These are phyloP conservation scores for Dalbergia oliveri DNA, from an alignment of 306 rosid species.

Conservation along the genomic window DNA sequence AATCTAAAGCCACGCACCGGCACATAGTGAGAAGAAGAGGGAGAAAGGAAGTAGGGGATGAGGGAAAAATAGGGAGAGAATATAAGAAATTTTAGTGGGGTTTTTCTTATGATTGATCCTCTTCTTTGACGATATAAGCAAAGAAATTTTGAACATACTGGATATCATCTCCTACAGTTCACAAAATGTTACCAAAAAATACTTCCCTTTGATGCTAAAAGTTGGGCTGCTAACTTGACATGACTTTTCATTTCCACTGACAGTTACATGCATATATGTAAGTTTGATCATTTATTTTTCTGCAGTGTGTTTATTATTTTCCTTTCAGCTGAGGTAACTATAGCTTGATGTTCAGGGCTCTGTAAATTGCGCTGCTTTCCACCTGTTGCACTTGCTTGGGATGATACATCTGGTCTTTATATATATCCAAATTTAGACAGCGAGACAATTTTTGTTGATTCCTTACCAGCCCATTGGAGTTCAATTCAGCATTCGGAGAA, in stretches of 20 bases:
- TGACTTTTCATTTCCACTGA: conserved; percentile 20
- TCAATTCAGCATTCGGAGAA: conserved; percentile 71
- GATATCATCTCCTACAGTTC: conserved; percentile 3
- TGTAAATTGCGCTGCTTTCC: conserved; percentile 98
- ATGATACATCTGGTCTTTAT: conserved; percentile 89
- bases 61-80: background rate
- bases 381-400: conserved; percentile 96
- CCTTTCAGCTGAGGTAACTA: conserved; percentile 41
- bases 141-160: background rate
- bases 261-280: conserved; percentile 13
- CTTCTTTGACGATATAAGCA: conserved; percentile 11
- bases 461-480: conserved; percentile 87
- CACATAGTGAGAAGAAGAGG: background rate
- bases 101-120: conserved; percentile 1
- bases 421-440: conserved; percentile 77
- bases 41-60: no score
- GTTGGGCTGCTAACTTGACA: conserved; percentile 30
- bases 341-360: conserved; percentile 68
- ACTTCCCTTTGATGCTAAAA: conserved; percentile 7
- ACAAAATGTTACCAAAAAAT: conserved; percentile 11
- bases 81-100: background rate
- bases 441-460: conserved; percentile 84
- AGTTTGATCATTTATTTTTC: conserved; percentile 28
- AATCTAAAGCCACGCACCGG: background rate
- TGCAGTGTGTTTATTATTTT: conserved; percentile 40